Evolutionary conservation across 2,329 filamentous ascomycete genomes (phyloP), one percentile per base, ranked within the genome.

Genomic region (Diaporthe longicolla): DNA sequence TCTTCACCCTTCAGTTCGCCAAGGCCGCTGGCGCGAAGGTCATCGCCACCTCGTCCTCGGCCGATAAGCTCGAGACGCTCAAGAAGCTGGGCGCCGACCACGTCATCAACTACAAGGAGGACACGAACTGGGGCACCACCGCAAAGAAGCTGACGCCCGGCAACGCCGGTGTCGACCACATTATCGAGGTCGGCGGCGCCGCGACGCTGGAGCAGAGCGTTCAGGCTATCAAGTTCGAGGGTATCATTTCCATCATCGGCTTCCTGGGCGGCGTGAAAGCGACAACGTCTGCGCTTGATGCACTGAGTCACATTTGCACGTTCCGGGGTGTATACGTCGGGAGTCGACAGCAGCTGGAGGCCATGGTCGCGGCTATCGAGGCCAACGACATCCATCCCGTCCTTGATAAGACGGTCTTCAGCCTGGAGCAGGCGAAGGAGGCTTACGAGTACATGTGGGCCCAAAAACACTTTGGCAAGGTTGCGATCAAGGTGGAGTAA

Each of bases 1-100:
- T 93, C 74, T 93, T 93, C 74, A 92, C 88, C 4, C 81, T 93
- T n/a, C 92, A 89, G 80, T 81, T 85, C 65, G 84, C 83, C 52
- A 78, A 81, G 73, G 87, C 88, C 0, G 85, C 85, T 0, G 89
- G 89, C 37, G 89, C 89, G 0, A 85, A 80, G 9, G 88, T 91
- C 68, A 89, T 91, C 71, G 87, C 89, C 0, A 91, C 89, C 0
- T 91, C 89, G 0, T 89, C 87, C 1, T 87, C 85, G 0, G 78
- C 81, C 0, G 81, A 82, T 3, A 91, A 91, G 79, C 85, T 81
- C 4, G 83, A 86, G 37, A 79, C 80, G 37, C 83, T 91, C 19
- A 87, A 87, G 80, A 82, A 84, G 76, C 81, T 89, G 11, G 89
- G 89, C 48, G 89, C 88, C 0, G 85, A 89, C 76, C 85, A 90